phyloP scores from a whole-genome alignment of 768 basidiomycete species.

The Boletus subcaerulescens region DNA sequence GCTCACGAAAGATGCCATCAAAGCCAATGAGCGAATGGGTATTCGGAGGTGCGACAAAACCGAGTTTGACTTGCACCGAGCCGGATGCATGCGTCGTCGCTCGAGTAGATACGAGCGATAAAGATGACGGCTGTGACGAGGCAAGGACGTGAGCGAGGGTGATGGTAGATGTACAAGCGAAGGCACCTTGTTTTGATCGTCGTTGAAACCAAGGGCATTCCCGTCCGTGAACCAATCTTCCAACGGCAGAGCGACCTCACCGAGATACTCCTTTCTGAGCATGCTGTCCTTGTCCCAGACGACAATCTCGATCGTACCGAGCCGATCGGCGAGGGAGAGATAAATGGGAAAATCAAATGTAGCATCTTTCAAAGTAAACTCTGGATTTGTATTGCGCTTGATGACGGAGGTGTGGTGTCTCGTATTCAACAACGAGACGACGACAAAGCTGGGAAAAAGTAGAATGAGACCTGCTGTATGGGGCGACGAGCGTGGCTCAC shows the following conservation, averaged over 20 bases:
- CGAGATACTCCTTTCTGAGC: slow-evolving; percentile 85
- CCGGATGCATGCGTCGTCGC: slow-evolving; percentile 48
- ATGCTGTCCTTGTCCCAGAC: slow-evolving; percentile 93
- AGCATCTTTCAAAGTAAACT: slow-evolving; percentile 62
- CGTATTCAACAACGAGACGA: slow-evolving; percentile 55
- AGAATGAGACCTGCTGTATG: background rate
- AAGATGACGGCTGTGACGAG: slow-evolving; percentile 42
- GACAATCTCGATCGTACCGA: slow-evolving; percentile 78
- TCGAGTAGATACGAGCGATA: slow-evolving; percentile 47
- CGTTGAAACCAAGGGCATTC: slow-evolving; percentile 50
- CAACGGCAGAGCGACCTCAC: slow-evolving; percentile 77
- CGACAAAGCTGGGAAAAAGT: slow-evolving; percentile 55
- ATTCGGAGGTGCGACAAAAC: slow-evolving; percentile 49
- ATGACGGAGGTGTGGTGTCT: slow-evolving; percentile 71
- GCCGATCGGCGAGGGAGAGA: slow-evolving; percentile 65
- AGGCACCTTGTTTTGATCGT: slow-evolving; percentile 65
- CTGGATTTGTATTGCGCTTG: slow-evolving; percentile 70
- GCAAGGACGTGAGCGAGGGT: background rate
- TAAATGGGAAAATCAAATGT: slow-evolving; percentile 91
- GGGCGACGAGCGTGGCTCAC: slow-evolving; percentile 41
- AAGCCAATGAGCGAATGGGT: slow-evolving; percentile 45
- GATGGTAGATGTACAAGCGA: slow-evolving; percentile 5
- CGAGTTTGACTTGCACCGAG: slow-evolving; percentile 57
- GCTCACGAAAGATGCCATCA: slow-evolving; percentile 59
- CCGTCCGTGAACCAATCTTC: slow-evolving; percentile 72